Percentiles rank a stretch among this genome's conserved stretches.
Conservation (phyloP, 805 yeast genomes). For the Monosporozyma aquatica region DNA sequence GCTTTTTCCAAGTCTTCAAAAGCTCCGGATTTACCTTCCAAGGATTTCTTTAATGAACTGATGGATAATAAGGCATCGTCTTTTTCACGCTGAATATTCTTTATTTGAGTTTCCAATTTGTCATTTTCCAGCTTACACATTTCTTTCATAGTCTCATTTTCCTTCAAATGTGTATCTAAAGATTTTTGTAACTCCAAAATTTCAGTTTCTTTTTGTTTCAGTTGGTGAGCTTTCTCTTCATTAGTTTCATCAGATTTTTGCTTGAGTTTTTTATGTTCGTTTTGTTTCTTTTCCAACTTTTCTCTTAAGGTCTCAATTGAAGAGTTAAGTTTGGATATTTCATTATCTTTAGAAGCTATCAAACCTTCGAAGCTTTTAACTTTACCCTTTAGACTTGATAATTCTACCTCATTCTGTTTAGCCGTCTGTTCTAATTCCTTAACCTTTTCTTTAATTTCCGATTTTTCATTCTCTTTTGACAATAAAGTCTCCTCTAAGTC, state of each 20-base stretch:
- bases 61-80: neutral
- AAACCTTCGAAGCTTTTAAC: neutral
- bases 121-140: neutral
- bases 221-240: neutral
- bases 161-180: neutral
- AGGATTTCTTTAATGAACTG: neutral
- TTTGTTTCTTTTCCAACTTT: neutral
- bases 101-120: neutral
- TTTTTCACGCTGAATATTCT: neutral
- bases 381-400: neutral
- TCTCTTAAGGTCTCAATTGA: neutral
- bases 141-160: neutral
- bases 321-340: neutral
- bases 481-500: slow-evolving; percentile 1
- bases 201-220: neutral
- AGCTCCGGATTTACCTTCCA: neutral
- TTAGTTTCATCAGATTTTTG: neutral
- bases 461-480: neutral
- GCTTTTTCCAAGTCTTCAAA: neutral
- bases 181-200: neutral
- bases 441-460: neutral
- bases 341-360: neutral
- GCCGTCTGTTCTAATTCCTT: slow-evolving; percentile 4
- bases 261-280: neutral
- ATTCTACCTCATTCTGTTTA: slow-evolving; percentile 5